Evolutionary conservation across 495 filamentous ascomycete species (phyloP), one percentile per base, ranked within the genome.

Genomic region (Tetracladium setigerum): DNA sequence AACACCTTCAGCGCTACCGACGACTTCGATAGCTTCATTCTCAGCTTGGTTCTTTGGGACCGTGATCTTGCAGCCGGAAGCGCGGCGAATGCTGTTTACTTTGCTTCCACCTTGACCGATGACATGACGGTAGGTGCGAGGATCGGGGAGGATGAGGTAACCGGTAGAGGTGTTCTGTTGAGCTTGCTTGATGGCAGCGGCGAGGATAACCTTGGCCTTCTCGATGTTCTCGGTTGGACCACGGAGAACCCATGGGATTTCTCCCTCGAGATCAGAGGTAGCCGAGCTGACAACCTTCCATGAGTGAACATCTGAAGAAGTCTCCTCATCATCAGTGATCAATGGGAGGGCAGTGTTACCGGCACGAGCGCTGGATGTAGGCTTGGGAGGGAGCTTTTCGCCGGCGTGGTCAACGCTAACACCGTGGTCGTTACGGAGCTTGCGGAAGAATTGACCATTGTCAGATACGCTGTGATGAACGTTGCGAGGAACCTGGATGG

Each of bases 381-480:
- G 77, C 66, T 81, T 85, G 24, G 77, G 56, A 5, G 92, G 92
- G 1, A 83, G 68, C 27, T 80, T 65, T 15, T 91, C 80, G 24
- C 89, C 87, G 30, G 76, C 84, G 57, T 97, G 91, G 62, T 95
- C 88, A 41, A 99, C 86, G 1, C 81, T 89, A 52, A 99, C 88
- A 36, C 82, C 77, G 64, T 87, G 74, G 53, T 95, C 85, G 54
- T 80, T 86, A 52, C 81, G 81, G 27, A 96, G 76, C 46, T 74
- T 82, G 44, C 88, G 87, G 82, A 97, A 94, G 71, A 97, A 84
- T 49, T 86, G 79, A 14, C 92, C 92, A 49, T 91, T 90, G 60
- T 96, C 89, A 40, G 90, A 73, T 50, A 99, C 72, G 51, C 70
- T 66, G 59, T 96, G 86, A 66, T 97, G 90, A 40, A 92, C 65